These are phyloP conservation scores for Venturia aucupariae DNA, from an alignment of 2,329 filamentous ascomycete species.

Conservation along the genomic window DNA sequence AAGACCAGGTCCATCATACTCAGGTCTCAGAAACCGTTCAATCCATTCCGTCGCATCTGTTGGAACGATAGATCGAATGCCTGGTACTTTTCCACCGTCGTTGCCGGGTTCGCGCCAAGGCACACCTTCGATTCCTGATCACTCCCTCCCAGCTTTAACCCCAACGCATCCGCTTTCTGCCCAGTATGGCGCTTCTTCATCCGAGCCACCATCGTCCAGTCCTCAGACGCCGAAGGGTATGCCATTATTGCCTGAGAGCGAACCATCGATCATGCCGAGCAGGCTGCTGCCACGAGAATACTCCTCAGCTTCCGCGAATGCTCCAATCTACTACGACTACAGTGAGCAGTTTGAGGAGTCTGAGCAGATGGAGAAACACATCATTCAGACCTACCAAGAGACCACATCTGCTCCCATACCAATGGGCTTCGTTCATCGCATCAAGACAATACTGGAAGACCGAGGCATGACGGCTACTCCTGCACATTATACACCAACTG, in stretches of 20 bases:
- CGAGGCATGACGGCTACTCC: conserved; percentile 16
- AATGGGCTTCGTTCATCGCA: conserved; percentile 33
- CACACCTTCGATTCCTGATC: conserved; percentile 8
- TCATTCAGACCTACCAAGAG: conserved; percentile 8
- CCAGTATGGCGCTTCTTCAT: conserved; percentile 34
- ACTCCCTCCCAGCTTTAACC: conserved; percentile 16
- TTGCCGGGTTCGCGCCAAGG: conserved; percentile 9
- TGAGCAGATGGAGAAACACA: conserved; percentile 19
- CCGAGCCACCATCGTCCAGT: conserved; percentile 33
- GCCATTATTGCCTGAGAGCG: conserved; percentile 22
- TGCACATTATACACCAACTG: background rate
- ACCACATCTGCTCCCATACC: conserved; percentile 18
- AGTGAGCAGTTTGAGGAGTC: conserved; percentile 32
- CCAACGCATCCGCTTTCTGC: conserved; percentile 18
- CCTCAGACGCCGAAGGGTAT: conserved; percentile 35
- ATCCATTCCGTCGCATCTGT: background rate
- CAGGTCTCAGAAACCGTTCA: background rate
- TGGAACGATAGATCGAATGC: background rate
- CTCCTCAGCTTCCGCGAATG: background rate
- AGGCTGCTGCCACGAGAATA: background rate
- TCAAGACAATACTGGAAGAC: conserved; percentile 35
- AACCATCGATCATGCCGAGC: conserved; percentile 10
- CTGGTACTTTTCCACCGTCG: background rate
- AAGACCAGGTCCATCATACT: background rate
- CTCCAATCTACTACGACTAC: conserved; percentile 26